phyloP scores from a whole-genome alignment of 2,329 filamentous ascomycete genomes.

The Pyrenochaeta sp. region DNA sequence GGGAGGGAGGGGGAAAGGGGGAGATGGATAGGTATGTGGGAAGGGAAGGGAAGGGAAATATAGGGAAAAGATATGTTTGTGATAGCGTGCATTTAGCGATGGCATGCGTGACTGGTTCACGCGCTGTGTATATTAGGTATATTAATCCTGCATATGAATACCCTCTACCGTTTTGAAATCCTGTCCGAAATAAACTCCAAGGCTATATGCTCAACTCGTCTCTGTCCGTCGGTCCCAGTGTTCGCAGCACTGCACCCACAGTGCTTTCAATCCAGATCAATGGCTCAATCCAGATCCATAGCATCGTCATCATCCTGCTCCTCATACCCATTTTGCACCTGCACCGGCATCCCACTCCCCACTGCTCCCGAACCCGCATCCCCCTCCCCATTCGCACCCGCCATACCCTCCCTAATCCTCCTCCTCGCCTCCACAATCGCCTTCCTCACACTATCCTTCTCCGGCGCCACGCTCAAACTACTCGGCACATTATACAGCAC shows the following conservation, averaged over 20 bases:
- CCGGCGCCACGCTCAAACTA: slow-evolving; percentile 75
- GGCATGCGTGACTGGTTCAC: slow-evolving; percentile 41
- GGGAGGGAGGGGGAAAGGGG: too few relatives aligned
- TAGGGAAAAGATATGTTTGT: not conserved
- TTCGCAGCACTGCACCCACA: too few relatives aligned
- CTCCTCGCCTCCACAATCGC: slow-evolving; percentile 82
- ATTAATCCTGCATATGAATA: slow-evolving; percentile 5
- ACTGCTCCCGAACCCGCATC: too few relatives aligned
- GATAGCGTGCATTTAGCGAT: not conserved
- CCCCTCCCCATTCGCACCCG: too few relatives aligned
- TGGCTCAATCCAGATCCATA: slow-evolving; percentile 69
- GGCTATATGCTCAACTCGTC: too few relatives aligned
- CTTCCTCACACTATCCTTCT: slow-evolving; percentile 77
- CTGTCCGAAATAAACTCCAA: too few relatives aligned
- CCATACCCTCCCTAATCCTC: slow-evolving; percentile 70
- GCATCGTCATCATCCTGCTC: slow-evolving; percentile 70
- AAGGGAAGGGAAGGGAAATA: not conserved
- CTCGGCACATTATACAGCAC: slow-evolving; percentile 84
- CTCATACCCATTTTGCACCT: too few relatives aligned
- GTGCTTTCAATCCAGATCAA: too few relatives aligned
- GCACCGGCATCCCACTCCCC: slow-evolving; percentile 57
- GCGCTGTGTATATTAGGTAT: slow-evolving; percentile 9
- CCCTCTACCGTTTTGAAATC: too few relatives aligned
- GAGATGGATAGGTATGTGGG: slow-evolving; percentile 2
- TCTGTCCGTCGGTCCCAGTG: too few relatives aligned